Conservation (phyloP, 2,329 filamentous ascomycete species). For the Fusarium tanahbumbuense region DNA sequence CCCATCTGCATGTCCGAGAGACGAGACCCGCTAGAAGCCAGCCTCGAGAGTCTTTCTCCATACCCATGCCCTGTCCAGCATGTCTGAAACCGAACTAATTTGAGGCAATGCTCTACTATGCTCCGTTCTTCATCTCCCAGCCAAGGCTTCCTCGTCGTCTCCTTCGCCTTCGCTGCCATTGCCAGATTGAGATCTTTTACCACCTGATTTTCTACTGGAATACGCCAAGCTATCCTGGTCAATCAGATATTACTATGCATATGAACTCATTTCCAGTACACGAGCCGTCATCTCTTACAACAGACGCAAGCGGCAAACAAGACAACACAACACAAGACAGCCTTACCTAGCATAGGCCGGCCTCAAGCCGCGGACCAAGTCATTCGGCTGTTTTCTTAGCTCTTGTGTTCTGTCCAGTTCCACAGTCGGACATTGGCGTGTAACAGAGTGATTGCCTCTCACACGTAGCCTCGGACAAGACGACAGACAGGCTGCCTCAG, state of each 20-base stretch:
- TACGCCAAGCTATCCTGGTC: conserved; percentile 4
- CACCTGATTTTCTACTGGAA: conserved; percentile 1
- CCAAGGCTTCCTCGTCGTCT: conserved; percentile 5
- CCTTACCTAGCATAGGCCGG: not conserved
- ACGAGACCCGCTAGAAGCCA: conserved; percentile 14
- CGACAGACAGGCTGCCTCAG: not conserved
- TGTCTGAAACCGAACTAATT: conserved; percentile 46
- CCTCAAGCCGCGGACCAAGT: not conserved
- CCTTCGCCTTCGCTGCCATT: conserved; percentile 2
- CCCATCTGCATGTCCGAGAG: conserved; percentile 10
- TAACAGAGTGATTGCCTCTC: conserved; percentile 39
- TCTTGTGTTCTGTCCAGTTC: conserved; percentile 17
- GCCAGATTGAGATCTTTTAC: not conserved
- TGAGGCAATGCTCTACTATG: conserved; percentile 19
- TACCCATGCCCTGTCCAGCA: conserved; percentile 23
- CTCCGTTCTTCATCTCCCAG: conserved; percentile 43
- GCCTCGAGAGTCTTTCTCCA: not conserved
- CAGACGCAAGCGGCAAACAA: not conserved
- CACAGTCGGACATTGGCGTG: conserved; percentile 36
- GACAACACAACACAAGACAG: not conserved
- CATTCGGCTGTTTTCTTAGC: conserved; percentile 10
- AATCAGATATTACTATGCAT: not conserved
- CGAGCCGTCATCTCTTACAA: not conserved
- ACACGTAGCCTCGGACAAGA: not conserved
- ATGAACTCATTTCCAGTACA: conserved; percentile 2